Conservation (phyloP, 2,329 filamentous ascomycete species). For the Diaporthe citri region DNA sequence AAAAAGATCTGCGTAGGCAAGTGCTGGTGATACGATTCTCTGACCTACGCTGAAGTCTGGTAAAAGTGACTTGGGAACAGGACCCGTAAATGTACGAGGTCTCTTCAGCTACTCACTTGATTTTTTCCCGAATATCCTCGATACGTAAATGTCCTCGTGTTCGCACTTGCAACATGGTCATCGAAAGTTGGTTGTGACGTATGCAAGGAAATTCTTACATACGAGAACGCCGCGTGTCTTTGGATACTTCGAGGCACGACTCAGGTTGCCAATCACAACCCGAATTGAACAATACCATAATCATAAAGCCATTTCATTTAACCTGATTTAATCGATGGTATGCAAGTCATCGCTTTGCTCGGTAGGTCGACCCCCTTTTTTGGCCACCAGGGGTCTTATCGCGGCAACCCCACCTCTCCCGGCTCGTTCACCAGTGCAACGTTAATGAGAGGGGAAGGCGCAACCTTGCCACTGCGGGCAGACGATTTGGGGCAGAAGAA, state of each 20-base stretch:
- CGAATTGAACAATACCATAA: neutral
- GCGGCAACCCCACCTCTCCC: conserved; percentile 18
- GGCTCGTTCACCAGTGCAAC: conserved; percentile 18
- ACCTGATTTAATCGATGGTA: neutral
- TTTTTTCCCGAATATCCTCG: no score
- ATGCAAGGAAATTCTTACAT: no score
- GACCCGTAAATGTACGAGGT: no score
- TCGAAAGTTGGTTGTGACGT: no score
- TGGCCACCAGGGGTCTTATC: conserved; percentile 12
- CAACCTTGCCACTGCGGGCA: conserved; percentile 22
- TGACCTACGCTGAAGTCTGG: no score
- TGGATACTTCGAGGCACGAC: neutral
- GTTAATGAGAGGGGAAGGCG: conserved; percentile 14
- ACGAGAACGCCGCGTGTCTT: no score
- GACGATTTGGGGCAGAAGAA: neutral
- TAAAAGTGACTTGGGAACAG: no score
- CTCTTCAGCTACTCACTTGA: no score
- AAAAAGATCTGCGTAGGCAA: no score
- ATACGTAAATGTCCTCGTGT: no score
- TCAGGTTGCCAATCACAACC: neutral
- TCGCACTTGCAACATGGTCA: no score
- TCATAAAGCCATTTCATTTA: conserved; percentile 6
- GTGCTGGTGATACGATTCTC: no score
- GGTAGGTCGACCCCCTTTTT: neutral
- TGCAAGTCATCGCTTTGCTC: conserved; percentile 5